Evolutionary conservation across 495 filamentous ascomycete genomes (phyloP).

Genomic region (Hypoxylon rickii): DNA sequence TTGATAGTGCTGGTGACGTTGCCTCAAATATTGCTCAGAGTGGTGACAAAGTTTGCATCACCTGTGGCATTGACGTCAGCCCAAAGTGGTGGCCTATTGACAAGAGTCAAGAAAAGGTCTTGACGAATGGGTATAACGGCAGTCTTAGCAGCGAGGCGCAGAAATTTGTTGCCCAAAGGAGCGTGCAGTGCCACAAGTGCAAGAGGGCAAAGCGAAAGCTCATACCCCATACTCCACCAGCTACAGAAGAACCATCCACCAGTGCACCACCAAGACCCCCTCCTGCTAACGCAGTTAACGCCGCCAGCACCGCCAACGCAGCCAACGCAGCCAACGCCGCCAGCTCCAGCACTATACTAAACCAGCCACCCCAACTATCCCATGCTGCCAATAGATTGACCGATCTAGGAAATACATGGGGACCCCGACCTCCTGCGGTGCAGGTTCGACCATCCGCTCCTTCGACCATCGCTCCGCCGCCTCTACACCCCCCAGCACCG

Average conservation of each 20-base stretch:
- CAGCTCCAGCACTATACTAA: conserved; percentile 13
- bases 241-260: conserved; percentile 40
- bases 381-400: conserved; percentile 27
- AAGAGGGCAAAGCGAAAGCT: conserved; percentile 50
- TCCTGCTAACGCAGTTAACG: too few relatives aligned
- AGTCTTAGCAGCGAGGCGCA: conserved; percentile 46
- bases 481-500: conserved; percentile 29
- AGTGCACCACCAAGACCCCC: conserved; percentile 43
- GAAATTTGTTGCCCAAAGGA: conserved; percentile 55
- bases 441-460: conserved; percentile 19
- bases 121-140: conserved; percentile 48
- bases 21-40: conserved; percentile 28
- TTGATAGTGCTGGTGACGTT: conserved; percentile 12
- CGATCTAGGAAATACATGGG: conserved; percentile 32
- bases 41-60: conserved; percentile 56
- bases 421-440: conserved; percentile 16
- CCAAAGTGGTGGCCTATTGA: conserved; percentile 63
- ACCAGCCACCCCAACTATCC: conserved; percentile 22
- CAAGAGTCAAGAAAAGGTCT: conserved; percentile 44
- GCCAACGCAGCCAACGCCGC: conserved; percentile 13
- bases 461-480: conserved; percentile 18
- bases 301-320: too few relatives aligned
- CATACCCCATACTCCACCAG: conserved; percentile 33
- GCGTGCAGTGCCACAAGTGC: conserved; percentile 61
- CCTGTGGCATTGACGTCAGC: conserved; percentile 63